These are phyloP conservation scores for Lentinula boryana DNA, from an alignment of 768 basidiomycete genomes.

Conservation along the genomic window DNA sequence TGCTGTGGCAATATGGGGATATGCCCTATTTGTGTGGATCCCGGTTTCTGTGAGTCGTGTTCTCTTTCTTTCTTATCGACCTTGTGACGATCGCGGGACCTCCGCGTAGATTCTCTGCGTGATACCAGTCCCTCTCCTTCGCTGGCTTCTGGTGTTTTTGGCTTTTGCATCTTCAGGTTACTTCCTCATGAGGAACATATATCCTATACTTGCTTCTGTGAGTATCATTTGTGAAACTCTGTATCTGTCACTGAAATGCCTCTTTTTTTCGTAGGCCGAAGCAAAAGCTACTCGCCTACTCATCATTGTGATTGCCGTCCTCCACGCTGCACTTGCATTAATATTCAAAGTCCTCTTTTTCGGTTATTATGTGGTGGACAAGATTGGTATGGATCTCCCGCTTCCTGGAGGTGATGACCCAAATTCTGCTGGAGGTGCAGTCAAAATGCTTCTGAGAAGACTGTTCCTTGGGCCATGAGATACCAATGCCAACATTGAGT, in stretches of 20 bases:
- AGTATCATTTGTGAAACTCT: slow-evolving; percentile 20
- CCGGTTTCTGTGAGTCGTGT: slow-evolving; percentile 63
- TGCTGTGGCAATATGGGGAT: slow-evolving; percentile 76
- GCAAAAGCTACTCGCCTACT: slow-evolving; percentile 81
- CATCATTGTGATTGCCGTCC: slow-evolving; percentile 63
- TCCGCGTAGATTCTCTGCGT: slow-evolving; percentile 68
- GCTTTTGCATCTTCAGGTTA: slow-evolving; percentile 81
- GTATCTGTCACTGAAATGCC: neutral
- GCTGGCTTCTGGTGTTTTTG: slow-evolving; percentile 72
- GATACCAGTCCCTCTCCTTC: slow-evolving; percentile 73
- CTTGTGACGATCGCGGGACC: neutral
- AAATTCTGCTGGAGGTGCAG: slow-evolving; percentile 12
- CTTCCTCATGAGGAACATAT: slow-evolving; percentile 81
- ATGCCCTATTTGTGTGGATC: slow-evolving; percentile 83
- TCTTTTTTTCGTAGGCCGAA: slow-evolving; percentile 53
- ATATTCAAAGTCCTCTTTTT: slow-evolving; percentile 78
- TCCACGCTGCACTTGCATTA: slow-evolving; percentile 79
- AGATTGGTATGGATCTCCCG: slow-evolving; percentile 34
- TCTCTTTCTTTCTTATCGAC: neutral
- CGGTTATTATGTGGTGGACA: slow-evolving; percentile 42
- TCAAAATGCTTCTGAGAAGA: neutral
- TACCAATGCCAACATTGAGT: too few relatives aligned
- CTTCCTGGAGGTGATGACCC: slow-evolving; percentile 34
- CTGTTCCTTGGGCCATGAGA: neutral
- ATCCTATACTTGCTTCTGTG: slow-evolving; percentile 83